Evolutionary conservation across 306 rosid species (phyloP), one percentile per base, ranked within the genome.

Genomic region (Herpetospermum pedunculosum): DNA sequence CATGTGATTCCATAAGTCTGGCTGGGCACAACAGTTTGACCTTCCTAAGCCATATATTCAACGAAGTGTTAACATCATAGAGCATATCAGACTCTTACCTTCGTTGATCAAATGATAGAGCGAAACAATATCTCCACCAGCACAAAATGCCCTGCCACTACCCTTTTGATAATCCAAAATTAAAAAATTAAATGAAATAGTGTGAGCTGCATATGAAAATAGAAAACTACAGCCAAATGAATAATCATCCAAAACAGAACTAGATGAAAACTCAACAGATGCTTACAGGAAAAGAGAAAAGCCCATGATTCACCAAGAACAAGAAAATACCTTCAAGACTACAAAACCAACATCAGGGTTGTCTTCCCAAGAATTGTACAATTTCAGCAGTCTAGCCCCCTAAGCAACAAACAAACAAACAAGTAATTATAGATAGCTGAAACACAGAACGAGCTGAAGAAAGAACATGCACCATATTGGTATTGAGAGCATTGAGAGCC

Each of bases 71-170:
- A 69, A 14, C 13, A 23, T 14, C 41, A 44, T 26, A 69, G 7
- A 40, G 40, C 40, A 77, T 34, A 48, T 69, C 73, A 30, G 38
- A 70, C 1, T 63, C 47, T 47, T 55, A 88, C 97, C 97, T 82
- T 80, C 41, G 5, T 89, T 88, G 41, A 85, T 63, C 44, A 79
- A 53, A 77, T 75, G 88, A 82, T 86, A 86, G 35, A 94, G 78
- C 0, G 96, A 68, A 73, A 88, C 95, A 71, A 94, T 54, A 83
- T 94, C 97, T 72, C 98, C 97, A n/a, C 98, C 98, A 50, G 97
- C 95, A 74, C 89, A 84, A 75, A 91, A 94, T 35, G 95, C 96
- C 82, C 88, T 84, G 78, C 89, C 96, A 80, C 89, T 85, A 67
- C 98, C 97, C 98, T 93, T 93, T 83, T 35, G 83, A 32, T 73